Conservation (phyloP, 805 yeast species). For the Isabelozyma rhagii region DNA sequence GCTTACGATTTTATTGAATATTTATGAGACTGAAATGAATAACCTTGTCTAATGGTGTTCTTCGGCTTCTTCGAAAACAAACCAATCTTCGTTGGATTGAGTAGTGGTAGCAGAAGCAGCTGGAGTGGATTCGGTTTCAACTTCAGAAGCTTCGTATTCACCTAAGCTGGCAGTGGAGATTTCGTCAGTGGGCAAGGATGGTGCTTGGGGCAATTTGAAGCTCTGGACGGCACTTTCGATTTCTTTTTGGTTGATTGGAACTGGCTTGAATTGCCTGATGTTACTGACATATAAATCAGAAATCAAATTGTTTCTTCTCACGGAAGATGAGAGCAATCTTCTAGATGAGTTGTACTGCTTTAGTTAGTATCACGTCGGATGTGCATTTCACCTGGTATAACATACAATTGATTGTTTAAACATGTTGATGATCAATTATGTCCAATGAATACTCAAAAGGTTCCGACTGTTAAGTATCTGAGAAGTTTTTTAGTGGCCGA, state of each 20-base stretch:
- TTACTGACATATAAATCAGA: constrained; percentile 85
- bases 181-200: constrained; percentile 71
- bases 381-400: constrained; percentile 5
- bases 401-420: constrained; percentile 43
- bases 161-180: constrained; percentile 64
- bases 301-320: constrained; percentile 56
- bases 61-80: constrained; percentile 66
- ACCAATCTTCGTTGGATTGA: constrained; percentile 69
- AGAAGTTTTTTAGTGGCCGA: background rate
- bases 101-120: constrained; percentile 33
- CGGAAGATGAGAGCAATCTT: constrained; percentile 41
- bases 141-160: constrained; percentile 66
- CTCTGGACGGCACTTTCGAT: constrained; percentile 77
- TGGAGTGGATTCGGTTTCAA: constrained; percentile 55
- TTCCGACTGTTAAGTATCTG: background rate
- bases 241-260: constrained; percentile 66
- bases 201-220: constrained; percentile 80
- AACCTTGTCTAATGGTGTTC: constrained; percentile 45
- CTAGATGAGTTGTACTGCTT: constrained; percentile 30
- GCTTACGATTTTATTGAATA: background rate
- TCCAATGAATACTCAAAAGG: background rate
- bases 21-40: background rate
- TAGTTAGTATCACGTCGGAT: constrained; percentile 7
- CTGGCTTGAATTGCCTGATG: constrained; percentile 85
- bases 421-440: constrained; percentile 14